phyloP scores from a whole-genome alignment of 164 flowering plant species.

The Brasenia schreberi region DNA sequence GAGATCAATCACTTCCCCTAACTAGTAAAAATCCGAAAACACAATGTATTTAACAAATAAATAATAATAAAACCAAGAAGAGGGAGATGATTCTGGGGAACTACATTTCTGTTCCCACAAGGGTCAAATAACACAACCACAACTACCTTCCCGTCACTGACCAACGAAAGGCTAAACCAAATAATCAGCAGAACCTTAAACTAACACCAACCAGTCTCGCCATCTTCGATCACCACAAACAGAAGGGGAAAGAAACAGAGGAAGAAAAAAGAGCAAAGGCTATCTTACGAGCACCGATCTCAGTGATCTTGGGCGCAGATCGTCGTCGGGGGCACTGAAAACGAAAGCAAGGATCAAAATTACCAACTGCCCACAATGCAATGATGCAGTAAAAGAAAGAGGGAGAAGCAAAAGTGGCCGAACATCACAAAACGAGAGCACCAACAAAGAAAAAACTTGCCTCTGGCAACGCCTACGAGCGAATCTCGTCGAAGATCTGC shows the following conservation, averaged over 20 bases:
- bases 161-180: too few species aligned
- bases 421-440: background rate
- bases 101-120: too few species aligned
- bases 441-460: background rate
- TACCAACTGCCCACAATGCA: background rate
- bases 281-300: background rate
- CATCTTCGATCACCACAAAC: background rate
- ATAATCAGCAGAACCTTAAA: too few species aligned
- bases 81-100: too few species aligned
- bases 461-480: background rate
- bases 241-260: background rate
- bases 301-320: background rate
- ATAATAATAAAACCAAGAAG: too few species aligned
- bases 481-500: background rate
- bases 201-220: too few species aligned
- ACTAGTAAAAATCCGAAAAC: too few species aligned
- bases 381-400: too few species aligned
- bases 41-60: too few species aligned
- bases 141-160: too few species aligned
- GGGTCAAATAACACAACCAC: too few species aligned
- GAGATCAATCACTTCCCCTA: too few species aligned
- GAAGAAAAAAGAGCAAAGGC: background rate
- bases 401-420: background rate
- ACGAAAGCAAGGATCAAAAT: background rate
- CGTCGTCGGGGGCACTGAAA: background rate